Base-by-base conservation (phyloP, 441 rosid genomes). In the Croton setiger region DNA sequence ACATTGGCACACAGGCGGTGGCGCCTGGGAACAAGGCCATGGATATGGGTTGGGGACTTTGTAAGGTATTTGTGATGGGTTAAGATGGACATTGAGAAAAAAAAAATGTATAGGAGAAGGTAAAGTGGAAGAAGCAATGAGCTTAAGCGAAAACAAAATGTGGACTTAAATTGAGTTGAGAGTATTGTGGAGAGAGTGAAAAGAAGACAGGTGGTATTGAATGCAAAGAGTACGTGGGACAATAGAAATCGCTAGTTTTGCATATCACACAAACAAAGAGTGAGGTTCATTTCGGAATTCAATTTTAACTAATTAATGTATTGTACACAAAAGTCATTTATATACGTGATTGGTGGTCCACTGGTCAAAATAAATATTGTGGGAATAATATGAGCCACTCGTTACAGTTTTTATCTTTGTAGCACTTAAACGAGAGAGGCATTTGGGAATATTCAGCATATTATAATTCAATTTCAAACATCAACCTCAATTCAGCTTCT, bases 71-170 rank as follows among this genome's bases (percentile, higher is more conserved):
- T 80, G 71, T 80, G 77, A 31, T 82, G 87, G 33, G 77, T 76
- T 12, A 84, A 76, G 77, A 67, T 67, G 27, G 90, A 81, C 96
- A 90, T 90, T 60, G 81, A 67, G 45, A 20, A 39, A 27, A 20
- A 39, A 27, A 27, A 6, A 39, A 56, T 27, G 67, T 17, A 35
- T 12, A 54, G 31, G 67, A 75, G 65, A 75, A 71, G 67, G 15
- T 74, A 58, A 39, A 39, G 15, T 31, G 4, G 1, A 1, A 2
- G 60, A 48, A 44, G 27, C 0, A 36, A 41, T 1, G 55, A 63
- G 60, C 10, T 31, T 4, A 49, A 39, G 48, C 17, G 45, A 17
- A 1, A 31, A 68, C n/a, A 77, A 78, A 27, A 1, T 43, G 82
- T 70, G 74, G 84, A 66, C 49, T 49, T 1, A 51, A 35, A 57